Evolutionary conservation across 805 yeast species (phyloP), one percentile per base, ranked within the genome.

Genomic region (Lachancea thermotolerans): DNA sequence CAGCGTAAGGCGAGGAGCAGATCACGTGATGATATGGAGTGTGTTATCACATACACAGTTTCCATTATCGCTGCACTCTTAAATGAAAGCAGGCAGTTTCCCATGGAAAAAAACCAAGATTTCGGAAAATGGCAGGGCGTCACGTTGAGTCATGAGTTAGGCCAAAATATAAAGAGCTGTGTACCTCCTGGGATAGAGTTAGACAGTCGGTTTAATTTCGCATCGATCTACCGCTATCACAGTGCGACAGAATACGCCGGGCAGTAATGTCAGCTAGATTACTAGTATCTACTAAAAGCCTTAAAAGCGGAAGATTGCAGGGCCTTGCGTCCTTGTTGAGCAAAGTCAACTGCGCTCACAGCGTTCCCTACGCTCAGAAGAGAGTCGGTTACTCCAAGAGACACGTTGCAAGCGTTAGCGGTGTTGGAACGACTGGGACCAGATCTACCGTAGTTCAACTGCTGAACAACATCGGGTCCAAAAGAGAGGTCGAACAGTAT

Each of bases 401-500:
- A 44, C 50, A 32, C 32, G 43, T 53, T 7, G 49, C 62, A 2
- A 51, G 62, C 16, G 45, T 49, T 4, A 55, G 56, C 39, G 62
- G 60, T 7, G 58, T 57, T 4, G 65, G 61, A 2, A 47, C 63
- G 5, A 49, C 57, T 7, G 65, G 61, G 2, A 90, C 98, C 27
- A 77, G 97, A 65, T 88, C 97, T 16, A 93, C 99, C 0, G 98
- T 93, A 27, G 86, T 93, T 49, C 99, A 95, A 67, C 73, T 93
- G 42, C 74, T 93, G 64, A 93, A 91, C 72, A 93, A 90, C 67
- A 93, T 93, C 54, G 97, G 98, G 21, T 89, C 97, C 39, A 95
- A 93, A 64, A 78, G 98, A 52, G 99, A 93, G 69, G 99, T 93
- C 37, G 99, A 93, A 66, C 99, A 93, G 67, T 93, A 93, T 67